Evolutionary conservation across 352 stramenopile genomes (phyloP).

Genomic region (Pythium inflatum): DNA sequence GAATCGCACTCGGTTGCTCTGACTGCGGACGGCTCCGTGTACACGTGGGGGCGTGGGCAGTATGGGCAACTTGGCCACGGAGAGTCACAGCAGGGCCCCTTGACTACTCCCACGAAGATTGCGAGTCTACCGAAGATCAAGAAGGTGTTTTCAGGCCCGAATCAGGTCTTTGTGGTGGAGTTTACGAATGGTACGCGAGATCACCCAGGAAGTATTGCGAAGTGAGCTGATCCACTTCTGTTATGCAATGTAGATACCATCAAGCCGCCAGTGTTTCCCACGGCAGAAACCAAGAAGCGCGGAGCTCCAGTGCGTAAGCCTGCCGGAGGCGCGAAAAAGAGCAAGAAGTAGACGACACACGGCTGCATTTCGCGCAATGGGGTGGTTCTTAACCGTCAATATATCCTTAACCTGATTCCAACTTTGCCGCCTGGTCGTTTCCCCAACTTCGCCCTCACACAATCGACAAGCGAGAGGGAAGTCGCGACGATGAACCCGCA

Average conservation of each 20-base stretch:
- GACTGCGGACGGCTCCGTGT: conserved; percentile 55
- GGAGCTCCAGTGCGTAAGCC: conserved; percentile 28
- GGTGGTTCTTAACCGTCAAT: conserved; percentile 21
- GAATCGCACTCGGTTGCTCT: conserved; percentile 73
- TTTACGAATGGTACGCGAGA: conserved; percentile 59
- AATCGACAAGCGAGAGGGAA: not conserved
- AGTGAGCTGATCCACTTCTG: not conserved
- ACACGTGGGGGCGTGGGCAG: conserved; percentile 74
- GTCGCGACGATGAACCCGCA: conserved; percentile 47
- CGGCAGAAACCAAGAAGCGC: conserved; percentile 33
- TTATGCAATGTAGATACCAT: conserved; percentile 46
- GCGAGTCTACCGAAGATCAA: conserved; percentile 56
- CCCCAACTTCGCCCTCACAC: too few species aligned
- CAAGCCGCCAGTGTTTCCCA: conserved; percentile 40
- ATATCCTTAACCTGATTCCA: not conserved
- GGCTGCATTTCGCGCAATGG: not conserved
- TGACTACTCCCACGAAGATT: conserved; percentile 62
- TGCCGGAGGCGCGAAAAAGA: conserved; percentile 36
- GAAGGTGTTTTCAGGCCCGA: conserved; percentile 66
- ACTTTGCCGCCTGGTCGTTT: not conserved
- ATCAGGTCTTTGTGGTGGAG: conserved; percentile 80
- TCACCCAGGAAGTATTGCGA: not conserved
- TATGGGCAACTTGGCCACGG: conserved; percentile 72
- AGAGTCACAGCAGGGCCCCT: conserved; percentile 33
- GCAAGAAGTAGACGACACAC: conserved; percentile 22